Conservation (phyloP, 2,329 filamentous ascomycete species). For the Dothiorella sarmentorum region DNA sequence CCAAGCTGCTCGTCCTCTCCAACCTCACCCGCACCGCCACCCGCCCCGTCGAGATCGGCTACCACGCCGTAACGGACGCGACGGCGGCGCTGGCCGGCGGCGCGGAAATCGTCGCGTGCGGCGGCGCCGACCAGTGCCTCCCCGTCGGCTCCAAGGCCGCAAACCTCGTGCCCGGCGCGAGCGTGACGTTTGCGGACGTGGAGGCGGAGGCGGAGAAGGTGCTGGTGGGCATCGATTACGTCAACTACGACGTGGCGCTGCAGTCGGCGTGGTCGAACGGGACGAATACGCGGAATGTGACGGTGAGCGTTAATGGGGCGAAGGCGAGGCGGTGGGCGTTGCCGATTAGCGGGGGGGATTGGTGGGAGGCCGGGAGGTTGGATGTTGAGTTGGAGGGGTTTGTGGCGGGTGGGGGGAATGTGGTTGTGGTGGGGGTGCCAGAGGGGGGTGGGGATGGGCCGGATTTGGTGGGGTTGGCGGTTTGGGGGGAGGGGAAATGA, state of each 20-base stretch:
- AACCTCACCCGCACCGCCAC: conserved; percentile 26
- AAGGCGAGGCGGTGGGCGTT: conserved; percentile 35
- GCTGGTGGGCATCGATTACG: conserved; percentile 33
- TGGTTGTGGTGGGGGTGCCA: conserved; percentile 24
- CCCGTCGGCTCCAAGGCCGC: conserved; percentile 33
- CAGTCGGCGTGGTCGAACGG: conserved; percentile 33
- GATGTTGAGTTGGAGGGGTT: conserved; percentile 30
- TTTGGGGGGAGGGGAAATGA: not conserved
- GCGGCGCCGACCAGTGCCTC: conserved; percentile 27
- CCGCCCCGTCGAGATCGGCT: conserved; percentile 23
- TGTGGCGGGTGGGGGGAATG: conserved; percentile 24
- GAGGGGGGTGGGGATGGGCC: conserved; percentile 25
- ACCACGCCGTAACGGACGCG: conserved; percentile 33
- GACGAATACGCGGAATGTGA: conserved; percentile 37
- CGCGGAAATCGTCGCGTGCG: conserved; percentile 29
- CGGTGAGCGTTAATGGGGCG: conserved; percentile 38
- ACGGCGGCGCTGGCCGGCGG: conserved; percentile 32
- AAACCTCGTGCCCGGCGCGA: conserved; percentile 28
- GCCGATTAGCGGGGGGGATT: conserved; percentile 40
- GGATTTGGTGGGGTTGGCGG: conserved; percentile 30
- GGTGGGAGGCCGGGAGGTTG: conserved; percentile 29
- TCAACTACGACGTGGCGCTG: conserved; percentile 40
- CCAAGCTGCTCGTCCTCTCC: conserved; percentile 35
- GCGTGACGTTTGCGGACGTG: conserved; percentile 30
- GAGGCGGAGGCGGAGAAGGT: conserved; percentile 29